Conservation (phyloP, 2,329 filamentous ascomycete species). For the Arthroderma uncinatum region DNA sequence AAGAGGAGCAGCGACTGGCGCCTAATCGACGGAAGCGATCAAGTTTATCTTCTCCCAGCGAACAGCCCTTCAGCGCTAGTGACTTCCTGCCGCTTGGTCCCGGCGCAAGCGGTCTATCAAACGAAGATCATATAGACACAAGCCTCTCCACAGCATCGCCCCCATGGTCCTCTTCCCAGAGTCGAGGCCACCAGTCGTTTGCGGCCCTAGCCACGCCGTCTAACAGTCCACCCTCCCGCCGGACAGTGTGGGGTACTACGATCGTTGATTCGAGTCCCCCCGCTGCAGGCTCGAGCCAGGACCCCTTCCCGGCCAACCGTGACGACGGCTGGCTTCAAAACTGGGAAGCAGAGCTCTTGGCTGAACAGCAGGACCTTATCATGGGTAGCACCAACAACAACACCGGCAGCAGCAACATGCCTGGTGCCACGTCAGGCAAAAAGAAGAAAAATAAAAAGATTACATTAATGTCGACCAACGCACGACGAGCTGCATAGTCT, state of each 20-base stretch:
- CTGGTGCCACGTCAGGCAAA: slow-evolving; percentile 29
- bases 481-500: slow-evolving; percentile 44
- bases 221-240: slow-evolving; percentile 62
- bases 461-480: slow-evolving; percentile 56
- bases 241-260: slow-evolving; percentile 88
- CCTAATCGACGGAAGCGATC: slow-evolving; percentile 53
- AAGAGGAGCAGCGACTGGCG: slow-evolving; percentile 57
- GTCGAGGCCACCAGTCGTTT: slow-evolving; percentile 29
- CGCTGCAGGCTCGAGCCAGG: slow-evolving; percentile 21
- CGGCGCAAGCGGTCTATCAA: slow-evolving; percentile 21
- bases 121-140: slow-evolving; percentile 22
- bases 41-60: slow-evolving; percentile 33
- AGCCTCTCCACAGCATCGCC: slow-evolving; percentile 32
- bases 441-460: slow-evolving; percentile 60
- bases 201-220: slow-evolving; percentile 60
- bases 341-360: slow-evolving; percentile 61
- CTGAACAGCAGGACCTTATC: slow-evolving; percentile 16
- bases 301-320: slow-evolving; percentile 14
- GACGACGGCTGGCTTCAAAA: slow-evolving; percentile 82
- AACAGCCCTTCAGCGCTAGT: slow-evolving; percentile 44
- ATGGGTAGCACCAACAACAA: slow-evolving; percentile 6
- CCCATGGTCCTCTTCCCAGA: slow-evolving; percentile 29
- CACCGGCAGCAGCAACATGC: neutral
- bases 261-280: slow-evolving; percentile 50
- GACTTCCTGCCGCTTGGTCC: slow-evolving; percentile 53